phyloP scores from a whole-genome alignment of 2,329 filamentous ascomycete genomes.

The Calonectria fujianensis region DNA sequence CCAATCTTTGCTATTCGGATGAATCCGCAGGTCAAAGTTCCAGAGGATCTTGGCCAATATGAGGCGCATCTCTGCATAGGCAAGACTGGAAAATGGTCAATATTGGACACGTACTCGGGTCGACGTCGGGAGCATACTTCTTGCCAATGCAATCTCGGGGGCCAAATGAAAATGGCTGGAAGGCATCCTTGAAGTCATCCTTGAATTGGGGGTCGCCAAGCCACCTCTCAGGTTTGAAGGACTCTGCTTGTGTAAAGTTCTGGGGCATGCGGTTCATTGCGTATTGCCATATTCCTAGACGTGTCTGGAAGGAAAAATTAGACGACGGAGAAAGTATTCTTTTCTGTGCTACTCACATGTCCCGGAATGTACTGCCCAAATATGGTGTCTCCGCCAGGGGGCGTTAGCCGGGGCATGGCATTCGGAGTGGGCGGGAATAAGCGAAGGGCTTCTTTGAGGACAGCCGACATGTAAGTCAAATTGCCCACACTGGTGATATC shows the following conservation, averaged over 20 bases:
- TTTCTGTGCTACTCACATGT: neutral
- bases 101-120: neutral
- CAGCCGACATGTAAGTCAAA: conserved; percentile 14
- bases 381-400: conserved; percentile 22
- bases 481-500: conserved; percentile 14
- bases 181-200: conserved; percentile 15
- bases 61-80: conserved; percentile 19
- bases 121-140: conserved; percentile 18
- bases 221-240: conserved; percentile 37
- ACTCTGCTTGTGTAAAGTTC: conserved; percentile 26
- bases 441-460: conserved; percentile 31
- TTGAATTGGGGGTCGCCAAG: conserved; percentile 20
- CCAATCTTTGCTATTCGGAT: neutral
- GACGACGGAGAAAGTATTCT: neutral
- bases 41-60: conserved; percentile 23
- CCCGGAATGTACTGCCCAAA: conserved; percentile 15
- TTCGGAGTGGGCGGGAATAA: conserved; percentile 26
- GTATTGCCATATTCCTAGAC: conserved; percentile 30
- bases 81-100: neutral
- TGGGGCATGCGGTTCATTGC: conserved; percentile 25
- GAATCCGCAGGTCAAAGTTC: conserved; percentile 1
- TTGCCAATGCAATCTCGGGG: conserved; percentile 38
- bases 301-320: neutral
- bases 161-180: conserved; percentile 39
- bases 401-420: conserved; percentile 15